These are phyloP conservation scores for Ceratocystis huliohia DNA, from an alignment of 2,329 filamentous ascomycete species.

Conservation along the genomic window DNA sequence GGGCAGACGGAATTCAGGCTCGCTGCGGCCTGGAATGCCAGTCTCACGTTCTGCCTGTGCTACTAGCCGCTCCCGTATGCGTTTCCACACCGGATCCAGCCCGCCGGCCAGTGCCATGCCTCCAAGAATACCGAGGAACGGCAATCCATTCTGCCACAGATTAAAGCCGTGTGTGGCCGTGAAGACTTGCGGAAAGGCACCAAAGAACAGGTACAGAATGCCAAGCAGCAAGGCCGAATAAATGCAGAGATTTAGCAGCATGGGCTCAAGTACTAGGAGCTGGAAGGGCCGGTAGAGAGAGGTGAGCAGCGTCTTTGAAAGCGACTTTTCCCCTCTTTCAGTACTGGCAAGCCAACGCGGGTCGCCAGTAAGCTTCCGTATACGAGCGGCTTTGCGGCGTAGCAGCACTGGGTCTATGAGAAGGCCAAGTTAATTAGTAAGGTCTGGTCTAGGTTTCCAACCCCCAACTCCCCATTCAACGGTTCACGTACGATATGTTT, in stretches of 20 bases:
- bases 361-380: conserved; percentile 67
- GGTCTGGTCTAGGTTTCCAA: not conserved
- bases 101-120: conserved; percentile 54
- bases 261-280: conserved; percentile 68
- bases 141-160: conserved; percentile 65
- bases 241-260: conserved; percentile 70
- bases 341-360: conserved; percentile 62
- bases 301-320: conserved; percentile 45
- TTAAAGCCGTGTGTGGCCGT: conserved; percentile 59
- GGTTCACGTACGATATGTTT: conserved; percentile 55
- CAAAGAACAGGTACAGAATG: conserved; percentile 82
- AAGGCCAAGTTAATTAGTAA: conserved; percentile 3
- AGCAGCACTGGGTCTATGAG: conserved; percentile 53
- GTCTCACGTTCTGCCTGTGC: conserved; percentile 36
- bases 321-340: conserved; percentile 58
- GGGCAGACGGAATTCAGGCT: conserved; percentile 79
- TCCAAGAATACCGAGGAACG: conserved; percentile 59
- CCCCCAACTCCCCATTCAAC: conserved; percentile 23
- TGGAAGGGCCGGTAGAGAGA: conserved; percentile 62
- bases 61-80: conserved; percentile 46
- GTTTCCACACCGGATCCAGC: conserved; percentile 54
- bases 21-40: conserved; percentile 45
- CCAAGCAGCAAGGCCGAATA: conserved; percentile 77
- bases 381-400: conserved; percentile 53
- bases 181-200: conserved; percentile 75